phyloP scores from a whole-genome alignment of 176 grass and related monocot species.

The Avena eriantha region DNA sequence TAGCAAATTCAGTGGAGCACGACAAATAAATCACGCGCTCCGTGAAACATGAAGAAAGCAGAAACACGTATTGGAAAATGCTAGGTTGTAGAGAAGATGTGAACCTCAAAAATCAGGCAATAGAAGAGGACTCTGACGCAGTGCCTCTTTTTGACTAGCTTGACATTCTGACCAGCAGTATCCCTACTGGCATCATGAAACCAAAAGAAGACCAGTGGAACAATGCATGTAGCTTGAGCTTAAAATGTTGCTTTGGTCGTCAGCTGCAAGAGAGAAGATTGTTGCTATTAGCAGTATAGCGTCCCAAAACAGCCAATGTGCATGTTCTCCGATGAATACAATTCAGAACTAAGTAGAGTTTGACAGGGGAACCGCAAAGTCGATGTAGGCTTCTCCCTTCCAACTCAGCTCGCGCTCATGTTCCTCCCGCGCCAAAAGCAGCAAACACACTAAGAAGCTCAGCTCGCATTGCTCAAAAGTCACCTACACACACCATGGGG shows the following conservation, averaged over 20 bases:
- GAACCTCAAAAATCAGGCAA: slow-evolving; percentile 73
- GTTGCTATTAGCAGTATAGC: slow-evolving; percentile 1
- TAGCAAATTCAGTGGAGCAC: slow-evolving; percentile 43
- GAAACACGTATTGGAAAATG: neutral
- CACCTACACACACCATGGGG: too few relatives aligned
- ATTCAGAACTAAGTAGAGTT: neutral
- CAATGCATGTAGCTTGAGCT: slow-evolving; percentile 80
- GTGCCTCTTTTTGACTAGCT: too few relatives aligned
- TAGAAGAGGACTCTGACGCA: slow-evolving; percentile 39
- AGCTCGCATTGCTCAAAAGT: too few relatives aligned
- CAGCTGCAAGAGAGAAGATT: slow-evolving; percentile 49
- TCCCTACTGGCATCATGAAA: slow-evolving; percentile 67
- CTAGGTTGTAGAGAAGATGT: neutral
- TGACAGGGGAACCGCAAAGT: slow-evolving; percentile 5
- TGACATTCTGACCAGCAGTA: too few relatives aligned
- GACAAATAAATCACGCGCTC: neutral
- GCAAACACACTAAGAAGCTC: too few relatives aligned
- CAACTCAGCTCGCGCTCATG: too few relatives aligned
- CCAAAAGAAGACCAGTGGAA: slow-evolving; percentile 87
- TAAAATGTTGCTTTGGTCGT: neutral
- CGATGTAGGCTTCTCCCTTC: neutral
- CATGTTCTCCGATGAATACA: neutral
- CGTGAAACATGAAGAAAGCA: neutral
- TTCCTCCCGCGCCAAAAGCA: too few relatives aligned
- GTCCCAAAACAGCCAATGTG: too few relatives aligned